These are phyloP conservation scores for Penicillium sp. DNA, from an alignment of 2,329 filamentous ascomycete species.

Conservation along the genomic window DNA sequence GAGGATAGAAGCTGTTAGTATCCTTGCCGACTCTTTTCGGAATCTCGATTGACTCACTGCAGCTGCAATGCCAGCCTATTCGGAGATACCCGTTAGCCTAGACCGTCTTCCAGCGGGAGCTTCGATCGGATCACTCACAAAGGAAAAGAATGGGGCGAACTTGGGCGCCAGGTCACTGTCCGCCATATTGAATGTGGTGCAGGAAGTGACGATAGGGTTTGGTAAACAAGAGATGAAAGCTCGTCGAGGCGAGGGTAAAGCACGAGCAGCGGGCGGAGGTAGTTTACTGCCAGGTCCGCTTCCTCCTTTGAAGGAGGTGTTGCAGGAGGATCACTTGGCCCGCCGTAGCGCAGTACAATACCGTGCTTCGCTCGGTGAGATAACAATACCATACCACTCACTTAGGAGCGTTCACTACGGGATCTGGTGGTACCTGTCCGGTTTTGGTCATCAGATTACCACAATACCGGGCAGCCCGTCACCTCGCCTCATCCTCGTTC, in stretches of 20 bases:
- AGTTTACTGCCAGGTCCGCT: conserved; percentile 9
- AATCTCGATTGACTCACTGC: conserved; percentile 43
- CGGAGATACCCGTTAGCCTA: conserved; percentile 28
- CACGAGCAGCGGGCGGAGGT: conserved; percentile 3
- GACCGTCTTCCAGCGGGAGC: conserved; percentile 5
- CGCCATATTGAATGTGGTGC: conserved; percentile 38
- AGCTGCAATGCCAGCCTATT: conserved; percentile 52
- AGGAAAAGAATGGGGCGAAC: conserved; percentile 69
- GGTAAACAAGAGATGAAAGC: conserved; percentile 5
- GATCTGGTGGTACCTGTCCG: background rate
- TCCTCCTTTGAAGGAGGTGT: conserved; percentile 18
- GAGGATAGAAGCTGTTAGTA: conserved; percentile 29
- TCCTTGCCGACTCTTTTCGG: background rate
- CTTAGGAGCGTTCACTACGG: background rate
- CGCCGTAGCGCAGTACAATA: conserved; percentile 21
- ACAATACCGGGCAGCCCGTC: conserved; percentile 25
- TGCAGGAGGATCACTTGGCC: conserved; percentile 26
- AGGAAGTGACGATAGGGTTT: background rate
- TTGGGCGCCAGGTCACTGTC: conserved; percentile 59
- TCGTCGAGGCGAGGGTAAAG: conserved; percentile 9
- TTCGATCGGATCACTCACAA: conserved; percentile 53
- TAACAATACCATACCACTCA: conserved; percentile 22
- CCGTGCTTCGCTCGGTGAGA: conserved; percentile 13
- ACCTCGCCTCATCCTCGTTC: conserved; percentile 23
- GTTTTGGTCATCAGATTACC: conserved; percentile 20